phyloP scores from a whole-genome alignment of 73 alveolate genomes.

The Tetrahymena thermophila region DNA sequence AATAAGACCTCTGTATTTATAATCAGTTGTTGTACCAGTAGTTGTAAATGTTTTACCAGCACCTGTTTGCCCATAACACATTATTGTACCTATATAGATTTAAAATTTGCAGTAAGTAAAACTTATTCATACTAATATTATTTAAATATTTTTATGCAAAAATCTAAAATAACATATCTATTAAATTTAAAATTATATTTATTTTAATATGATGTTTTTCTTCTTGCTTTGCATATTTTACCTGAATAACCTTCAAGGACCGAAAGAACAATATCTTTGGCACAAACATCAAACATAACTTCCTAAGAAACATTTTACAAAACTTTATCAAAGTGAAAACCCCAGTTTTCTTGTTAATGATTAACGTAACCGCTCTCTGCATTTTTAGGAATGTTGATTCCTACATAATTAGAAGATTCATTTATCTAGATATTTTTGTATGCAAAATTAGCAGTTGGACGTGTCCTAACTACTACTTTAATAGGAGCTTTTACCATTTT shows the following conservation, averaged over 20 bases:
- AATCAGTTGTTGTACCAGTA: conserved; percentile 93
- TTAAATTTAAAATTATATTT: not conserved
- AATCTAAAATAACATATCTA: not conserved
- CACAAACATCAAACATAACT: conserved; percentile 79
- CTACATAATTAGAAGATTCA: conserved; percentile 57
- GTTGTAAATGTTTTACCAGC: conserved; percentile 99
- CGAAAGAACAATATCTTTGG: conserved; percentile 44
- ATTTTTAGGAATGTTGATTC: conserved; percentile 56
- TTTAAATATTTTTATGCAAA: not conserved
- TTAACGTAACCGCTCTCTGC: conserved; percentile 70
- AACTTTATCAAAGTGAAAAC: conserved; percentile 94
- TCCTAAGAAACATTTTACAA: conserved; percentile 92
- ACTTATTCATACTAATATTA: not conserved
- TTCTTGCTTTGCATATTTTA: not conserved
- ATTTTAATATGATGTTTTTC: conserved; percentile 1
- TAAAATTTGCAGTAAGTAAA: not conserved
- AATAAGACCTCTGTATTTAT: conserved; percentile 96
- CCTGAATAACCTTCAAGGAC: conserved; percentile 54
- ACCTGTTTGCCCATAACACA: conserved; percentile 99
- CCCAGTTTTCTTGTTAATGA: conserved; percentile 97
- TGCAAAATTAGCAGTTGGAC: conserved; percentile 97
- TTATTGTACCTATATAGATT: conserved; percentile 51
- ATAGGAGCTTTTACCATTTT: conserved; percentile 80
- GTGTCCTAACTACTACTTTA: conserved; percentile 85
- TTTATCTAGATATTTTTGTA: conserved; percentile 79